These are phyloP conservation scores for Fragilaria crotonensis DNA, from an alignment of 108 stramenopile species.

Conservation along the genomic window DNA sequence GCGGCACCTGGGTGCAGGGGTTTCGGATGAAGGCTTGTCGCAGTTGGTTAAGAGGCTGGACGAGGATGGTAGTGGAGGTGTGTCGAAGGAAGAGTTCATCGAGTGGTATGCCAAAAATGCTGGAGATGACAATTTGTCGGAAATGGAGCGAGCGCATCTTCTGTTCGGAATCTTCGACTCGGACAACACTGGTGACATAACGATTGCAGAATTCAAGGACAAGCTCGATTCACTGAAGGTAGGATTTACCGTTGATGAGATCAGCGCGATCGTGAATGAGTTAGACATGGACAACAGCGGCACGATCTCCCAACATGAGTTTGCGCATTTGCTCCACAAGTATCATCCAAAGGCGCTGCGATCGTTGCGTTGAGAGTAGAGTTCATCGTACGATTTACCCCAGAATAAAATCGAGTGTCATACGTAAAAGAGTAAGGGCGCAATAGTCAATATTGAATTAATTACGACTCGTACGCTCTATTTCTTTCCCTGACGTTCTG, in stretches of 20 bases:
- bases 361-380: too few species aligned
- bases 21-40: slow-evolving; percentile 1
- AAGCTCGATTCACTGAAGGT: slow-evolving; percentile 32
- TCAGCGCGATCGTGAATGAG: slow-evolving; percentile 37
- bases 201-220: slow-evolving; percentile 40
- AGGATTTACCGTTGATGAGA: slow-evolving; percentile 32
- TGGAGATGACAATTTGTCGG: slow-evolving; percentile 4
- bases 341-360: slow-evolving; percentile 10
- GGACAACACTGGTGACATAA: slow-evolving; percentile 25
- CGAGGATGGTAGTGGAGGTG: slow-evolving; percentile 23
- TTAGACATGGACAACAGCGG: slow-evolving; percentile 40
- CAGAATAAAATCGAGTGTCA: too few species aligned
- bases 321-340: slow-evolving; percentile 22
- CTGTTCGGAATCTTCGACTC: slow-evolving; percentile 41
- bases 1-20: slow-evolving; percentile 16
- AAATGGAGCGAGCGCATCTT: slow-evolving; percentile 23
- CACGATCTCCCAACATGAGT: slow-evolving; percentile 28
- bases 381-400: too few species aligned
- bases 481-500: slow-evolving; percentile 69
- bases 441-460: too few species aligned
- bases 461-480: too few species aligned
- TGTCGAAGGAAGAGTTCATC: slow-evolving; percentile 31
- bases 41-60: slow-evolving; percentile 34
- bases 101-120: slow-evolving; percentile 14
- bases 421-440: too few species aligned